A percentile compares a stretch with the other conserved stretches of the same genome.
Conservation (phyloP, 2,329 filamentous ascomycete genomes). For the Trichoderma arundinaceum region DNA sequence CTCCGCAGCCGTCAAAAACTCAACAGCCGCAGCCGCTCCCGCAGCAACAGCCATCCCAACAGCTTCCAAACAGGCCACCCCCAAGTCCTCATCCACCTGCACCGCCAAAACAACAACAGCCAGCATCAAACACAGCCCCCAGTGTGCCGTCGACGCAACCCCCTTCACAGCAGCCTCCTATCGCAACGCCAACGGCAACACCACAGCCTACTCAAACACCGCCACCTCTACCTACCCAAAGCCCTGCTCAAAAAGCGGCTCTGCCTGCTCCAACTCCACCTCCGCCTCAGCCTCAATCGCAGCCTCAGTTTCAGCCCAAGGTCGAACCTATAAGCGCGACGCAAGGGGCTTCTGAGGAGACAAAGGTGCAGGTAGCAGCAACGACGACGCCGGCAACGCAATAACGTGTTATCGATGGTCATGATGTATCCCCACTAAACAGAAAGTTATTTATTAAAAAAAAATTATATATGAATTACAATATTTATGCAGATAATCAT, state of each 20-base stretch:
- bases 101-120: background rate
- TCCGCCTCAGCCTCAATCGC: slow-evolving; percentile 2
- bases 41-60: background rate
- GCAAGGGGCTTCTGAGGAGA: background rate
- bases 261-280: background rate
- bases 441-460: background rate
- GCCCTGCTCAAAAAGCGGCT: background rate
- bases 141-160: background rate
- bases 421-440: background rate
- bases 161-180: background rate
- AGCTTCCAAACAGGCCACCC: background rate
- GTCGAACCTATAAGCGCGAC: background rate
- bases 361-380: background rate
- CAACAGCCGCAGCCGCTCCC: background rate
- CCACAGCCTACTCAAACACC: background rate
- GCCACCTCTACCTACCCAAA: background rate
- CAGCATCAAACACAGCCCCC: background rate
- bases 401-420: background rate
- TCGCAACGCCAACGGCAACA: background rate
- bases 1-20: background rate
- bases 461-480: background rate
- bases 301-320: slow-evolving; percentile 3
- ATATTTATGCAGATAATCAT: background rate
- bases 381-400: background rate
- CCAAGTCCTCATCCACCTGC: background rate